A percentile compares a stretch with the other conserved stretches of the same genome.
phyloP scores from a whole-genome alignment of 208 protist genomes.

The Crithidia bombi region DNA sequence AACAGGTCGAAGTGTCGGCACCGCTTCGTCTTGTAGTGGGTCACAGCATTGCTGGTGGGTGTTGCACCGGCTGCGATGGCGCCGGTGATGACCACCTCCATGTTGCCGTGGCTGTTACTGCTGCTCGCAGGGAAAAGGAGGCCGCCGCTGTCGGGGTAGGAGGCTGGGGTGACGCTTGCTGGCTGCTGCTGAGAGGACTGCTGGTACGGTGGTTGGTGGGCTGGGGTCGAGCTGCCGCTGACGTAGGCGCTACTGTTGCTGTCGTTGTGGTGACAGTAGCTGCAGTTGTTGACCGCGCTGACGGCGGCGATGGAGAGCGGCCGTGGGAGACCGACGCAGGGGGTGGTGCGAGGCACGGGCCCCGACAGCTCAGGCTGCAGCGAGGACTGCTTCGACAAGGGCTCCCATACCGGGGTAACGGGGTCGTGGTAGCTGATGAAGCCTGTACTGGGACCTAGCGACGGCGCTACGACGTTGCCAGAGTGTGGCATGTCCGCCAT shows the following conservation, averaged over 20 bases:
- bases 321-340: slow-evolving; percentile 1
- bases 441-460: not conserved
- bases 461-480: not conserved
- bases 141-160: not conserved
- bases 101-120: slow-evolving; percentile 5
- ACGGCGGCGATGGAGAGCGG: slow-evolving; percentile 9
- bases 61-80: slow-evolving; percentile 11
- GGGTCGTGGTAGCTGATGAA: slow-evolving; percentile 3
- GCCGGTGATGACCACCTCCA: slow-evolving; percentile 20
- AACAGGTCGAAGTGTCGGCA: slow-evolving; percentile 36
- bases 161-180: not conserved
- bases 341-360: not conserved
- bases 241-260: not conserved
- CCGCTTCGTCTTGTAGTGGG: slow-evolving; percentile 43
- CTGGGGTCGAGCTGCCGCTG: slow-evolving; percentile 12
- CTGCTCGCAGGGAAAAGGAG: not conserved
- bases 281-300: no score
- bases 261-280: not conserved
- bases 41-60: slow-evolving; percentile 26
- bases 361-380: not conserved
- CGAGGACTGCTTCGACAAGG: slow-evolving; percentile 13
- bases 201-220: not conserved
- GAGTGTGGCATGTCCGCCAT: not conserved
- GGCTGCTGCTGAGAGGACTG: not conserved
- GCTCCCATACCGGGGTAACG: not conserved